Evolutionary conservation across 163 green algal genomes (phyloP), one percentile per base, ranked within the genome.

Genomic region (Trebouxiophyceae sp.): DNA sequence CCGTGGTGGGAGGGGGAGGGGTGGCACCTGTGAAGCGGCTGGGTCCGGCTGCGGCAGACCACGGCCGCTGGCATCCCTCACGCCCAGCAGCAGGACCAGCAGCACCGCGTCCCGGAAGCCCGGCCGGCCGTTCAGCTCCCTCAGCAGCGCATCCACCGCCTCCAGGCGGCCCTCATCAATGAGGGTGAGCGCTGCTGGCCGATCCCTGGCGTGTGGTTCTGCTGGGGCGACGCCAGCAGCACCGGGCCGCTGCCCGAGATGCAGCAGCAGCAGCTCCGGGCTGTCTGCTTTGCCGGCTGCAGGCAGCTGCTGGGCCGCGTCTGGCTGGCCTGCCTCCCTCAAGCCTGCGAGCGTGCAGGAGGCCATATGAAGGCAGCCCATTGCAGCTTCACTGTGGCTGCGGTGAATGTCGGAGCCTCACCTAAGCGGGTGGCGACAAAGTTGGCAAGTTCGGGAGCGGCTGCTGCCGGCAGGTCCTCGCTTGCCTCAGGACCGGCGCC

Each of bases 81-180:
- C 19, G 39, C 59, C 66, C 39, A 74, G 46, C 62, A 78, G 55
- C 19, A 78, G n/a, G 24, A 31, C 65, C 22, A 74, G 67, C 62
- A 78, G 58, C 39, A 78, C 60, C 1, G 39, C 68, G 29, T 78
- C 71, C 4, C 61, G 16, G 26, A 71, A 70, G 7, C 71, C 71
- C 0, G 60, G 66, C 47, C 39, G 33, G 27, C 20, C 3, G 20
- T 71, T 69, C 4, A 78, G 32, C 7, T 28, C 20, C 54, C 23
- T 32, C 19, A 78, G 29, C 57, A 78, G 45, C 2, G 27, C n/a
- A 46, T 78, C 66, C 34, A 63, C 30, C 71, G 19, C 39, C 39
- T n/a, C 12, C 12, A 50, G 19, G 39, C 19, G 12, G 12, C 12
- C 12, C 12, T 50, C 12, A 16, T 16, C 19, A 50, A 50, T 12